Evolutionary conservation across 2,329 filamentous ascomycete species (phyloP).

Genomic region (Monilinia aucupariae): DNA sequence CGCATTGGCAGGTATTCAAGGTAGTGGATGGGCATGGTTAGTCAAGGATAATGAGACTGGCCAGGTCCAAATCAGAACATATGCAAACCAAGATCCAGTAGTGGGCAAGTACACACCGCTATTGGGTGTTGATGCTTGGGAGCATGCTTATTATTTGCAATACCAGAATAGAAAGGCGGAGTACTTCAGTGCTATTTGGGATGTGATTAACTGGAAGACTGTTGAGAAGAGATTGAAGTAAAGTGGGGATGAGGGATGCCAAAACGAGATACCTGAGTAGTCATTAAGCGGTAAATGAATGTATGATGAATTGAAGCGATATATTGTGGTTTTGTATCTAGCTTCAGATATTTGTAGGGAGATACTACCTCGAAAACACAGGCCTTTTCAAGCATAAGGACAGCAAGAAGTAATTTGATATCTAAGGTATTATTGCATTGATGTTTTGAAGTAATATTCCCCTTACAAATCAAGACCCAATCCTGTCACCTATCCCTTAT

Average conservation of each 20-base stretch:
- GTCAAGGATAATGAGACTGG: slow-evolving; percentile 51
- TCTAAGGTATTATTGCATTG: background rate
- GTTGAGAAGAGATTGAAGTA: slow-evolving; percentile 67
- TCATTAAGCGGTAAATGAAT: background rate
- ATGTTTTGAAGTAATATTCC: background rate
- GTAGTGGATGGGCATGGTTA: slow-evolving; percentile 53
- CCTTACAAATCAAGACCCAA: background rate
- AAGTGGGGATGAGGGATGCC: background rate
- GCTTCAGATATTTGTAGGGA: background rate
- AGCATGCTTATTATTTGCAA: slow-evolving; percentile 93
- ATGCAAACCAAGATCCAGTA: slow-evolving; percentile 86
- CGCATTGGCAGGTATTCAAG: slow-evolving; percentile 55
- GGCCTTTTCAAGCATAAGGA: background rate
- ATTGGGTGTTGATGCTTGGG: slow-evolving; percentile 89
- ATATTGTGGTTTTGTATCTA: background rate
- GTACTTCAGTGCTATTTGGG: slow-evolving; percentile 91
- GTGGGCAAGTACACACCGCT: slow-evolving; percentile 76
- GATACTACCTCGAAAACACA: background rate
- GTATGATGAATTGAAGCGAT: background rate
- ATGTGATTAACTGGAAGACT: slow-evolving; percentile 92
- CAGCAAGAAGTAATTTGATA: background rate
- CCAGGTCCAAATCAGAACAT: slow-evolving; percentile 57
- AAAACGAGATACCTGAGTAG: background rate
- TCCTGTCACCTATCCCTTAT: background rate
- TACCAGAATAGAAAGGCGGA: slow-evolving; percentile 97